Evolutionary conservation across 805 yeast species (phyloP).

Genomic region (Spathaspora arborariae): DNA sequence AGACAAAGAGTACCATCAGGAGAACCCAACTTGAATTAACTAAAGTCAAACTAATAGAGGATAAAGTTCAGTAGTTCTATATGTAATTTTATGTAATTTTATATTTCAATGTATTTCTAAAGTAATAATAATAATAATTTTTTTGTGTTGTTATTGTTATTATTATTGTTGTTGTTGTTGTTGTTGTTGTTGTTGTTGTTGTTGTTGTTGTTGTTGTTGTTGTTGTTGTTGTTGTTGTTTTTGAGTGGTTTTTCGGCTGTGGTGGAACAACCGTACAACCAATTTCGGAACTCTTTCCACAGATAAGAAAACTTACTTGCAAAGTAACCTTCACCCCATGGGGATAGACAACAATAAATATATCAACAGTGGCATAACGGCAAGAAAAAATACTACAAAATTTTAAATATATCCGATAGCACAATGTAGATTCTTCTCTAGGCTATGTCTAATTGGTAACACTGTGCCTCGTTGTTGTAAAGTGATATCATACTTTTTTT

Average conservation of each 20-base stretch:
- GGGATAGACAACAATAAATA: neutral
- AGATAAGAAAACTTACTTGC: neutral
- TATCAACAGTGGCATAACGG: neutral
- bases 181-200: too few species aligned
- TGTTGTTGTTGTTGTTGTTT: too few species aligned
- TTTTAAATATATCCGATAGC: too few species aligned
- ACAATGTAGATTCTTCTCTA: too few species aligned
- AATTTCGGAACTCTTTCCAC: neutral
- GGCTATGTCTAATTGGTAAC: neutral
- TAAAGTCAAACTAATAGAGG: neutral
- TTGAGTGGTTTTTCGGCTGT: neutral
- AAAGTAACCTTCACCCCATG: neutral
- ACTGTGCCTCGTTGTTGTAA: neutral
- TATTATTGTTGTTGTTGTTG: too few species aligned
- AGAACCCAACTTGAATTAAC: neutral
- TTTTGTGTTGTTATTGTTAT: neutral
- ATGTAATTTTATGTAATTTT: neutral
- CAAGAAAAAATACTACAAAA: neutral
- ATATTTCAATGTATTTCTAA: neutral
- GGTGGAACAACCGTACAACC: neutral
- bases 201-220: too few species aligned
- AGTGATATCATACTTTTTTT: neutral
- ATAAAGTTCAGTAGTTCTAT: neutral
- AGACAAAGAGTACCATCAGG: slow-evolving; percentile 11
- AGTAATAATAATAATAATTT: too few species aligned